Conservation (phyloP, 2,329 filamentous ascomycete genomes). For the Paraphoma chrysanthemicola region DNA sequence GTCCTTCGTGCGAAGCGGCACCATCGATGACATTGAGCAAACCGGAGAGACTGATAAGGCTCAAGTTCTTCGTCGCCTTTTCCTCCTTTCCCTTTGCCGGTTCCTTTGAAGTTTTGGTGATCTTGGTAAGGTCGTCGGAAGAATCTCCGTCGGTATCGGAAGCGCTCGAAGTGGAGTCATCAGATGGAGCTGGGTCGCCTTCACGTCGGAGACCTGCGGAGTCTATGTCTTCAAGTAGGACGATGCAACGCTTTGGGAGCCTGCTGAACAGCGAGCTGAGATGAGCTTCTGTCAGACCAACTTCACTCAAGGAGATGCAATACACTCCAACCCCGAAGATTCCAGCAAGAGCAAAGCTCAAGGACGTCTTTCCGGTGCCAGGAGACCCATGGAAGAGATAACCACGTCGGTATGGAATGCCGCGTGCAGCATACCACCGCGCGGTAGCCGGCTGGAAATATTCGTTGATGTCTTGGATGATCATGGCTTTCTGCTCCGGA, state of each 20-base stretch:
- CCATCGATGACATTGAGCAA: slow-evolving; percentile 86
- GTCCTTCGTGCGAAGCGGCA: slow-evolving; percentile 78
- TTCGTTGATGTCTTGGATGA: slow-evolving; percentile 77
- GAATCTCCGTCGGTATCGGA: slow-evolving; percentile 7
- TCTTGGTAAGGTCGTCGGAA: slow-evolving; percentile 20
- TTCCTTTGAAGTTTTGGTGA: slow-evolving; percentile 14
- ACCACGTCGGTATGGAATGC: slow-evolving; percentile 84
- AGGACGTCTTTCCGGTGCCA: slow-evolving; percentile 74
- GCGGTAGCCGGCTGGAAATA: slow-evolving; percentile 75
- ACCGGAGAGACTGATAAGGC: slow-evolving; percentile 75
- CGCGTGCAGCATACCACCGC: slow-evolving; percentile 83
- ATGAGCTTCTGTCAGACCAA: slow-evolving; percentile 74
- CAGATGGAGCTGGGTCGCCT: slow-evolving; percentile 19
- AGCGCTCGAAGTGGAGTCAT: slow-evolving; percentile 2
- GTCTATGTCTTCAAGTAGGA: slow-evolving; percentile 58
- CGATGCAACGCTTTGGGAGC: slow-evolving; percentile 54
- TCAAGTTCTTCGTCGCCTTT: slow-evolving; percentile 21
- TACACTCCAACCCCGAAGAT: slow-evolving; percentile 57
- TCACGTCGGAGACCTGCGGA: slow-evolving; percentile 53
- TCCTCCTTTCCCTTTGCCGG: slow-evolving; percentile 13
- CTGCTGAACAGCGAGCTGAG: slow-evolving; percentile 53
- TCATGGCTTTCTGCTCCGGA: slow-evolving; percentile 66
- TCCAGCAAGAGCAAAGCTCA: slow-evolving; percentile 52
- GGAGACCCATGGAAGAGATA: slow-evolving; percentile 84
- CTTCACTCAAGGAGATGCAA: slow-evolving; percentile 64